A percentile compares a stretch with the other conserved stretches of the same genome.
phyloP scores from a whole-genome alignment of 495 filamentous ascomycete genomes.

The Annulohypoxylon bovei region DNA sequence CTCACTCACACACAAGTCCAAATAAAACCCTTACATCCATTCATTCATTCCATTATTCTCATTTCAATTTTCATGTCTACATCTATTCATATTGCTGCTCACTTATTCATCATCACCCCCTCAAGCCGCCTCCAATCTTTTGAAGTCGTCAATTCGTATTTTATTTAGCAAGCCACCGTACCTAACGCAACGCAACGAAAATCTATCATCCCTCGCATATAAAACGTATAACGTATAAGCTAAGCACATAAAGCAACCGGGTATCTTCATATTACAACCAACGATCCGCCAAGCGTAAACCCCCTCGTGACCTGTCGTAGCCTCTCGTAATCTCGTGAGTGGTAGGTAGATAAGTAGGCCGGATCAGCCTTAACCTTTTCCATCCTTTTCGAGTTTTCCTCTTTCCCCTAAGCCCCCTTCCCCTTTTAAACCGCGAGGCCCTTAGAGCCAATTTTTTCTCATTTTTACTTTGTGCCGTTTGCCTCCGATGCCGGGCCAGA shows the following conservation, averaged over 20 bases:
- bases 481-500: not conserved
- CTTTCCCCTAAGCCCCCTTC: not conserved
- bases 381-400: not conserved
- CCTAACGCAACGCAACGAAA: not conserved
- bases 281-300: not conserved
- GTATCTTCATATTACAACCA: constrained; percentile 11
- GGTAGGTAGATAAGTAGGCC: not conserved
- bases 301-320: too few relatives aligned
- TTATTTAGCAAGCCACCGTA: not conserved
- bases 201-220: not conserved
- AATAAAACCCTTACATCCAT: too few relatives aligned
- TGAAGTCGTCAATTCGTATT: not conserved
- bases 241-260: not conserved
- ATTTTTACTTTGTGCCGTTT: not conserved
- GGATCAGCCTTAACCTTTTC: not conserved
- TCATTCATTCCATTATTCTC: not conserved
- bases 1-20: too few relatives aligned
- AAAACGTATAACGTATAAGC: too few relatives aligned
- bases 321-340: constrained; percentile 4
- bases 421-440: too few relatives aligned
- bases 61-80: not conserved
- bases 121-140: too few relatives aligned
- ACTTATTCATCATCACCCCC: too few relatives aligned
- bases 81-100: too few relatives aligned
- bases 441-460: not conserved